Base-by-base conservation (phyloP, 176 grass and related monocot genomes). In the Phoenix roebelenii region DNA sequence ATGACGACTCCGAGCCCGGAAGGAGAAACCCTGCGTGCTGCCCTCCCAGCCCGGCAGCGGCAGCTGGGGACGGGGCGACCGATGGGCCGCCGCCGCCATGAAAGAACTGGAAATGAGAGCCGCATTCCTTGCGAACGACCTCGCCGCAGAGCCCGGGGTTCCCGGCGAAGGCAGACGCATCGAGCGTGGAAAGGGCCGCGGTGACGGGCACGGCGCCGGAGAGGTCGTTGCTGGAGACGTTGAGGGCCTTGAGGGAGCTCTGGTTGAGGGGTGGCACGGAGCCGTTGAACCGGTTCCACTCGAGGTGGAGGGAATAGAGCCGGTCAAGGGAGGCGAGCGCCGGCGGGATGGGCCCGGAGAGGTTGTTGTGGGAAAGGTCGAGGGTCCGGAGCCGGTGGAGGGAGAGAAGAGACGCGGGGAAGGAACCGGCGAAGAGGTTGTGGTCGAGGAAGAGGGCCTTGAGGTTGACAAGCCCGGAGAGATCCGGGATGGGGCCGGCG, bases 171-270 rank as follows among this genome's bases (percentile, higher is more conserved):
- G 64, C 72, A 3, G 66, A 63, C 23, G 75, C 61, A 51, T 68
- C 84, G 16, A 81, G 61, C 44, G 69, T 29, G 49, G 64, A 67
- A 25, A 98, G 52, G 6, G 74, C 20, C 24, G 76, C 16, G 49
- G 94, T 98, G 25, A 79, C 82, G 3, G 94, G 88, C 4, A 98
- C 76, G 3, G 87, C 79, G 1, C 94, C 94, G 22, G 94, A 85
- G 76, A 98, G 86, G 69, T 98, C 78, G 71, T 98, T 98, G 71
- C 56, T 67, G 16, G 88, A 98, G 1, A 93, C 81, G 5, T 98
- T 93, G 16, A 98, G 49, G 16, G 66, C 52, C 71, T 76, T 85
- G 28, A 98, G 77, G 5, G 82, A 81, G 0, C 84, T 71, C 65
- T 93, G 94, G 79, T 98, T 98, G 72, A 89, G 85, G 0, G 88